phyloP scores from a whole-genome alignment of 495 filamentous ascomycete species.

The Penicillium robsamsonii region DNA sequence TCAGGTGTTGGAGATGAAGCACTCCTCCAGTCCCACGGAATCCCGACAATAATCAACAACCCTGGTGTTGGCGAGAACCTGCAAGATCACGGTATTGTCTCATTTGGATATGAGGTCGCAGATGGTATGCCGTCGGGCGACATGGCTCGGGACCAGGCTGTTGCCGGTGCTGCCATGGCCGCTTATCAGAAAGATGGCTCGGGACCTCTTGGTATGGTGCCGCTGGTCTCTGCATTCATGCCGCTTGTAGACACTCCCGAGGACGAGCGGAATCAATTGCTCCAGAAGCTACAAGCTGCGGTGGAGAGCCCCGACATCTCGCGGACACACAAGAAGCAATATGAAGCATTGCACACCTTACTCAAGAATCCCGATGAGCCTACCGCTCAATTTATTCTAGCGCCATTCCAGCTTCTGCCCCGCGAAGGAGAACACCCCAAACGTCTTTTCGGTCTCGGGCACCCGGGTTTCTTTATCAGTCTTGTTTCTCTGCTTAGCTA shows the following conservation, averaged over 20 bases:
- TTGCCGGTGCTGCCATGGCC: conserved; percentile 22
- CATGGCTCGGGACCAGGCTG: conserved; percentile 10
- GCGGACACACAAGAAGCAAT: conserved; percentile 13
- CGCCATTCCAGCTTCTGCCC: conserved; percentile 19
- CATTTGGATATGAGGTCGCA: conserved; percentile 15
- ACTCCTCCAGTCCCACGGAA: conserved; percentile 9
- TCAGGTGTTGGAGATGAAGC: conserved; percentile 55
- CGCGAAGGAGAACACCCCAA: conserved; percentile 6
- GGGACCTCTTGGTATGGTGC: conserved; percentile 21
- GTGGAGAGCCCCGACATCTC: not conserved
- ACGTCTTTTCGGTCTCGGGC: conserved; percentile 11
- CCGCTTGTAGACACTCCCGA: conserved; percentile 11
- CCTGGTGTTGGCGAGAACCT: conserved; percentile 49
- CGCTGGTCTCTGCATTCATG: conserved; percentile 21
- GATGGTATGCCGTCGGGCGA: conserved; percentile 19
- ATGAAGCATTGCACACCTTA: conserved; percentile 7
- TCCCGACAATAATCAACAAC: conserved; percentile 30
- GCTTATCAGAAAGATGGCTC: conserved; percentile 19
- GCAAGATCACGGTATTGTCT: conserved; percentile 41
- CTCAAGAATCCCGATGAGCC: conserved; percentile 17
- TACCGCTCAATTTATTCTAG: conserved; percentile 20
- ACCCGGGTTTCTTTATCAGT: conserved; percentile 40
- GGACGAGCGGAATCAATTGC: conserved; percentile 5
- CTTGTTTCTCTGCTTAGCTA: conserved; percentile 39
- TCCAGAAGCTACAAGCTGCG: not conserved